Conservation (phyloP, 495 filamentous ascomycete species). For the Daldinia decipiens region DNA sequence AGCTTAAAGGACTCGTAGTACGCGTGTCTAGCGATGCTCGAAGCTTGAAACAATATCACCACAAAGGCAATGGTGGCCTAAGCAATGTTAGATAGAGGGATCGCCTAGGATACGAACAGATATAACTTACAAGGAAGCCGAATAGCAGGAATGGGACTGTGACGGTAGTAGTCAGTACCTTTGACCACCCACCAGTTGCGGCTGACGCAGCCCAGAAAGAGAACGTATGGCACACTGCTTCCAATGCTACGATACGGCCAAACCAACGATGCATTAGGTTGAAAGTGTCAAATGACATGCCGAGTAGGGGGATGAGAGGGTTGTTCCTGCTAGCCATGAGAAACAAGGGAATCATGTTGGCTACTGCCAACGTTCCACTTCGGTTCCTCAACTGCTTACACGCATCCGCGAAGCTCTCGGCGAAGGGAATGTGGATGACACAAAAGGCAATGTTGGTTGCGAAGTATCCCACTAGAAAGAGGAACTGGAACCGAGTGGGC, state of each 20-base stretch:
- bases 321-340: constrained; percentile 93
- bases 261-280: constrained; percentile 97
- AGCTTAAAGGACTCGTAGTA: constrained; percentile 90
- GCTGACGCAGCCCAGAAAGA: constrained; percentile 68
- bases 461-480: constrained; percentile 77
- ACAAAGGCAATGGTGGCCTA: constrained; percentile 69
- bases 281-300: constrained; percentile 95
- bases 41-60: constrained; percentile 74
- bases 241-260: constrained; percentile 82
- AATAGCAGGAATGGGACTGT: constrained; percentile 55
- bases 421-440: constrained; percentile 73
- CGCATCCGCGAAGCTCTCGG: constrained; percentile 61
- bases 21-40: constrained; percentile 82
- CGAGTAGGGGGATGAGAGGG: constrained; percentile 82
- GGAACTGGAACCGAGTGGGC: constrained; percentile 83
- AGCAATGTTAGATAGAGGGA: constrained; percentile 34
- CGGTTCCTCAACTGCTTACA: constrained; percentile 76
- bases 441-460: constrained; percentile 83
- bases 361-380: constrained; percentile 79
- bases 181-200: constrained; percentile 58
- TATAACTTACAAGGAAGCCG: constrained; percentile 65
- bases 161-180: constrained; percentile 52
- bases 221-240: constrained; percentile 77
- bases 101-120: background rate
- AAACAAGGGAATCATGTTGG: constrained; percentile 93